Conservation (phyloP, 2,329 filamentous ascomycete species). For the Trichoderma brevicompactum region DNA sequence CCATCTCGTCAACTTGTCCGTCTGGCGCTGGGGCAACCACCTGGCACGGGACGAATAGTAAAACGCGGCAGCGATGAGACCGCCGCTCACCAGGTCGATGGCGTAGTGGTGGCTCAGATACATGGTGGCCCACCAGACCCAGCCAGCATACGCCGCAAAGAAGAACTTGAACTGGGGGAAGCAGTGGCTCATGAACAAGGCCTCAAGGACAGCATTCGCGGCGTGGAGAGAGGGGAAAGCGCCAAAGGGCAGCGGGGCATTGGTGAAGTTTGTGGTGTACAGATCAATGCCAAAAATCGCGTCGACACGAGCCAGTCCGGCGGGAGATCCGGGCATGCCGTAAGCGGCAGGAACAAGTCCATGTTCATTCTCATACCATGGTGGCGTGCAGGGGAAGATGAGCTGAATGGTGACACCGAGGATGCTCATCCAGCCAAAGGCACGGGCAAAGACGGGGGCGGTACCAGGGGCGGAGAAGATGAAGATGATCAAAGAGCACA, state of each 20-base stretch:
- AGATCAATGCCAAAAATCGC: slow-evolving; percentile 87
- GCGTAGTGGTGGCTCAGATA: slow-evolving; percentile 97
- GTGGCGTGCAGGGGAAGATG: slow-evolving; percentile 89
- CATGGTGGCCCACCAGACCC: slow-evolving; percentile 99
- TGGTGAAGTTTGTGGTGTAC: slow-evolving; percentile 90
- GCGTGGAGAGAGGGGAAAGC: slow-evolving; percentile 94
- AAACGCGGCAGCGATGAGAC: slow-evolving; percentile 73
- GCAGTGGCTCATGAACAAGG: slow-evolving; percentile 88
- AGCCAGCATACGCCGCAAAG: slow-evolving; percentile 82
- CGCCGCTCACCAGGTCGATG: slow-evolving; percentile 87
- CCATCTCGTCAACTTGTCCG: slow-evolving; percentile 87
- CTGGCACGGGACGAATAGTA: slow-evolving; percentile 82
- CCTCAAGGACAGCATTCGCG: slow-evolving; percentile 85
- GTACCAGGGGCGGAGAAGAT: slow-evolving; percentile 86
- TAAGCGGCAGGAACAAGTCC: slow-evolving; percentile 91
- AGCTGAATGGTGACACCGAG: slow-evolving; percentile 86
- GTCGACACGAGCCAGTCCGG: slow-evolving; percentile 86
- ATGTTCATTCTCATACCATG: slow-evolving; percentile 95
- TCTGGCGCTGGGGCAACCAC: slow-evolving; percentile 80
- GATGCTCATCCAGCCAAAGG: slow-evolving; percentile 92
- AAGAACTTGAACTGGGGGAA: slow-evolving; percentile 82
- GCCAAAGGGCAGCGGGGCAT: slow-evolving; percentile 89
- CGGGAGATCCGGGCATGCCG: slow-evolving; percentile 85
- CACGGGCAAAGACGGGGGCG: slow-evolving; percentile 79
- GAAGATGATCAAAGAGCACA: slow-evolving; percentile 81